A percentile compares a stretch with the other conserved stretches of the same genome.
Conservation (phyloP, 2,329 filamentous ascomycete genomes). For the Fusarium clavum region DNA sequence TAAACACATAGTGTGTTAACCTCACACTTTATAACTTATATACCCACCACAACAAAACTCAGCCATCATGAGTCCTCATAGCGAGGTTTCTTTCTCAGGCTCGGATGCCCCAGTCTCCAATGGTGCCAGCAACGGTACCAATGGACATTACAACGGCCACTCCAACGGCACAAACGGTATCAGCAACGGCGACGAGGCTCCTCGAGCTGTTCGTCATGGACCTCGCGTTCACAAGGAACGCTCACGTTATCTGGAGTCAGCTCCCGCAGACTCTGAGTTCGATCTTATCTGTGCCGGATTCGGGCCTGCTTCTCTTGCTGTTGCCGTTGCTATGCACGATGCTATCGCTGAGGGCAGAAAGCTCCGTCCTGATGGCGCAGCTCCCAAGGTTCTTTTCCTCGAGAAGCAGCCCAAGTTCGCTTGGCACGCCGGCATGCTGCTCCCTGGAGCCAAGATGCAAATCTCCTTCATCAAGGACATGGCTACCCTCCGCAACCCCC, state of each 20-base stretch:
- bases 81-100: constrained; percentile 49
- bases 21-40: constrained; percentile 8
- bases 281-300: constrained; percentile 94
- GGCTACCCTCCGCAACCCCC: constrained; percentile 87
- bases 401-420: constrained; percentile 86
- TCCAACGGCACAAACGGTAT: constrained; percentile 26
- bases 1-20: constrained; percentile 18
- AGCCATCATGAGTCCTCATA: constrained; percentile 52
- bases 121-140: constrained; percentile 30
- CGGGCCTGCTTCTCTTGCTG: constrained; percentile 88
- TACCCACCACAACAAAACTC: constrained; percentile 20
- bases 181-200: constrained; percentile 37
- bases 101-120: constrained; percentile 40
- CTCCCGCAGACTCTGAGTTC: constrained; percentile 70
- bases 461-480: constrained; percentile 98
- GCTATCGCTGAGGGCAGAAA: constrained; percentile 65
- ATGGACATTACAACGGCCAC: constrained; percentile 1
- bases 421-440: constrained; percentile 96
- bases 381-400: constrained; percentile 84
- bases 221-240: constrained; percentile 42
- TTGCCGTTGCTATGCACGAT: constrained; percentile 91
- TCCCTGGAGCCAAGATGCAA: constrained; percentile 95
- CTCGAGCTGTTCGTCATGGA: constrained; percentile 32
- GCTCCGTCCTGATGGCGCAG: constrained; percentile 54
- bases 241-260: constrained; percentile 41